A percentile compares a stretch with the other conserved stretches of the same genome.
phyloP scores from a whole-genome alignment of 805 yeast genomes.

The Metschnikowia bowlesiae region DNA sequence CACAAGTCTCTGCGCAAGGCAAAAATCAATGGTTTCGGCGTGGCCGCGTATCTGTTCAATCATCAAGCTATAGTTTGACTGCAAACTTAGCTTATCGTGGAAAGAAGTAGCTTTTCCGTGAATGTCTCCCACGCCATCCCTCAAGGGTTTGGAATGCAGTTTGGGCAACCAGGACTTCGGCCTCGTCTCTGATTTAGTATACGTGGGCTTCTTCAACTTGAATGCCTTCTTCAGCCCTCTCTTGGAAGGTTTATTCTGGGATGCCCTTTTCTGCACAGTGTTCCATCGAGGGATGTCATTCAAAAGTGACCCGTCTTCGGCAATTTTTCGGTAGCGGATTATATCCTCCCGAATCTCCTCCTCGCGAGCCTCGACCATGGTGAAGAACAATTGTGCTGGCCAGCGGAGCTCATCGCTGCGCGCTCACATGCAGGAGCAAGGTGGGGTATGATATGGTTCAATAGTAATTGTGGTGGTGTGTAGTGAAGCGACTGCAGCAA shows the following conservation, averaged over 20 bases:
- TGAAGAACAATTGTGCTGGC: not conserved
- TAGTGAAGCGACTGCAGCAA: too few species aligned
- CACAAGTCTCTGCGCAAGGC: conserved; percentile 20
- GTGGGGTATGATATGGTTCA: too few species aligned
- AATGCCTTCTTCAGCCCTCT: not conserved
- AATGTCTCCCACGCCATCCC: not conserved
- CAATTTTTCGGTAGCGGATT: conserved; percentile 17
- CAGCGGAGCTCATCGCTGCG: not conserved
- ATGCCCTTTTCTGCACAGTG: not conserved
- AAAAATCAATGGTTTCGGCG: conserved; percentile 20
- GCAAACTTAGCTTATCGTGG: conserved; percentile 16
- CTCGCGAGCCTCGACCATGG: not conserved
- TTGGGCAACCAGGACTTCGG: not conserved
- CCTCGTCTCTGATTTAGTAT: not conserved
- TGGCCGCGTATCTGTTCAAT: conserved; percentile 17
- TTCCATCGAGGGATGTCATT: not conserved
- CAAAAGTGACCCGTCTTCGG: conserved; percentile 8
- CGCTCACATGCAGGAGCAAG: not conserved
- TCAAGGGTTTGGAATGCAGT: not conserved
- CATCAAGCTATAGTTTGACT: conserved; percentile 18
- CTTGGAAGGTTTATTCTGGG: not conserved
- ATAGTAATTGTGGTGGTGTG: too few species aligned
- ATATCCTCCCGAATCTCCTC: conserved; percentile 19
- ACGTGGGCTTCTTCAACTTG: not conserved
- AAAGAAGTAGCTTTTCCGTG: conserved; percentile 10